Evolutionary conservation across 192 early-diverging fungal species (phyloP).

Genomic region (Helicostylum pulchrum): DNA sequence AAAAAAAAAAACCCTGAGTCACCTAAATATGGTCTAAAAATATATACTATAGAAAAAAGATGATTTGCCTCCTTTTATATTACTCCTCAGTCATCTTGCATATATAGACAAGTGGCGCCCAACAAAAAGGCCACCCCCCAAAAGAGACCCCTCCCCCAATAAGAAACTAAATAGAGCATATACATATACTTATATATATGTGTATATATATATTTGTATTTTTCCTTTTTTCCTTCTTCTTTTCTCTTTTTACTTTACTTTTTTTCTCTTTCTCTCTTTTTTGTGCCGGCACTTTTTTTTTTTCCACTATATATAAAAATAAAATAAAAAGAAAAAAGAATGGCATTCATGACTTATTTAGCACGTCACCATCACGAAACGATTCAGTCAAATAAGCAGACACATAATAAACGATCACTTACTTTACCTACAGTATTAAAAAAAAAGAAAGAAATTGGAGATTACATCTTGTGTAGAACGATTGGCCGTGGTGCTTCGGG

Average conservation of each 20-base stretch:
- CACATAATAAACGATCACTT: constrained; percentile 14
- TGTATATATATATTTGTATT: background rate
- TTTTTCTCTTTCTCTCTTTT: background rate
- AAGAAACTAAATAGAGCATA: background rate
- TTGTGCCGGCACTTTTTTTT: background rate
- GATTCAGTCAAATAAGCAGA: background rate
- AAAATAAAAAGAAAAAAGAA: no score
- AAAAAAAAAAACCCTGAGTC: no score
- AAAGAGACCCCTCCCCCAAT: no score
- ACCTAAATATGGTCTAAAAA: background rate
- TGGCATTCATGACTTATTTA: constrained; percentile 20
- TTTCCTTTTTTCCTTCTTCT: constrained; percentile 9
- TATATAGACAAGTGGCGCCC: no score
- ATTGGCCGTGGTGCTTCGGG: constrained; percentile 70
- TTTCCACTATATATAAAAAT: background rate
- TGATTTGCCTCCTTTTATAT: background rate
- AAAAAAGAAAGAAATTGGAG: constrained; percentile 42
- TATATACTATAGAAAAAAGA: constrained; percentile 8
- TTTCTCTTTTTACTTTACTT: no score
- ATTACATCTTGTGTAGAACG: constrained; percentile 61
- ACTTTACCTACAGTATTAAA: constrained; percentile 17
- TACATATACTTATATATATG: background rate
- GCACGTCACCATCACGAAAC: constrained; percentile 14
- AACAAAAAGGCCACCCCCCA: no score
- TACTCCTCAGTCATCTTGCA: no score